Percentiles rank a stretch among this genome's conserved stretches.
Conservation (phyloP, 768 basidiomycete genomes). For the Lentinula edodes region DNA sequence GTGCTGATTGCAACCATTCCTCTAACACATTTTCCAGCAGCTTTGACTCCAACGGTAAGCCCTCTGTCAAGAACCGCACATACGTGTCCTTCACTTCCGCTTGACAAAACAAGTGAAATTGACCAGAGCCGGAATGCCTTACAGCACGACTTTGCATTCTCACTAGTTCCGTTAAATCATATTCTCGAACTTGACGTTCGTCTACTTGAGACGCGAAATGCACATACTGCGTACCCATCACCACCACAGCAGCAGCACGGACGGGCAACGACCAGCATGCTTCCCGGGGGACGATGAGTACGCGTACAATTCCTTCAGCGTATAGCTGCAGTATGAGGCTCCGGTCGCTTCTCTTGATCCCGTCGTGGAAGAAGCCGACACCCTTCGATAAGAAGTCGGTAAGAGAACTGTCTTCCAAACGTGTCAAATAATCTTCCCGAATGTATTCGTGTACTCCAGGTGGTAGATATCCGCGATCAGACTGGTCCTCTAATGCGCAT, state of each 20-base stretch:
- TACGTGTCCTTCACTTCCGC: conserved; percentile 79
- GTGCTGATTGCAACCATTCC: conserved; percentile 40
- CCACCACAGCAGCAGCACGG: conserved; percentile 73
- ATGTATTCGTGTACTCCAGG: conserved; percentile 37
- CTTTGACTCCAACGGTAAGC: conserved; percentile 84
- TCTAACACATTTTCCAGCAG: conserved; percentile 50
- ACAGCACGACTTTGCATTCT: conserved; percentile 91
- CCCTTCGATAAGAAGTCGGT: conserved; percentile 77
- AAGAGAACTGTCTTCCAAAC: conserved; percentile 58
- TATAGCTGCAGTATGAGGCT: conserved; percentile 75
- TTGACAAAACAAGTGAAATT: conserved; percentile 87
- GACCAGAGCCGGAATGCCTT: conserved; percentile 50
- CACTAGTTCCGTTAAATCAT: conserved; percentile 73
- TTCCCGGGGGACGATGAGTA: conserved; percentile 79
- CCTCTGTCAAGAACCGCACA: conserved; percentile 79
- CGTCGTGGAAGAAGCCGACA: conserved; percentile 82
- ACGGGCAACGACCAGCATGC: conserved; percentile 89
- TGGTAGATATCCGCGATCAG: conserved; percentile 63
- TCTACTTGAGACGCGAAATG: conserved; percentile 35
- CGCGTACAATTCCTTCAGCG: conserved; percentile 70
- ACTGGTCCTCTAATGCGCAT: conserved; percentile 70
- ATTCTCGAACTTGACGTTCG: conserved; percentile 74
- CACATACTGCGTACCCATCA: conserved; percentile 90
- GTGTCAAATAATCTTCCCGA: conserved; percentile 47
- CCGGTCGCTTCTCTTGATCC: conserved; percentile 61